These are phyloP conservation scores for Boeremia exigua DNA, from an alignment of 2,329 filamentous ascomycete species.

Conservation along the genomic window DNA sequence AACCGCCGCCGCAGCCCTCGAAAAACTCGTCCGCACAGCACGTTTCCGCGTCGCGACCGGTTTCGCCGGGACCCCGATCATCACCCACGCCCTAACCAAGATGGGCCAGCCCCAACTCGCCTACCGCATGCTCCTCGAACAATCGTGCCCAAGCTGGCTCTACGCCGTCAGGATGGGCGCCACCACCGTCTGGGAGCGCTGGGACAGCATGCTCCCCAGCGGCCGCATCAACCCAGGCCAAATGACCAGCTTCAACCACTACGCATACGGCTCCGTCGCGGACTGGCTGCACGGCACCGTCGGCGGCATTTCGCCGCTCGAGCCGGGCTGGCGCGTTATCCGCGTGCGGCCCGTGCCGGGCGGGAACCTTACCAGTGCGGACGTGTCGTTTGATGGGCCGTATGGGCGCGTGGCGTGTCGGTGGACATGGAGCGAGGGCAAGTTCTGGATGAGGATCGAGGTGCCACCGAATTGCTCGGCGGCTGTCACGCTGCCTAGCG, in stretches of 20 bases:
- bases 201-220: conserved; percentile 56
- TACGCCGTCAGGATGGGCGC: conserved; percentile 43
- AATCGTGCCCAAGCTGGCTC: conserved; percentile 54
- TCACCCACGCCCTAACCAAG: background rate
- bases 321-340: background rate
- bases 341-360: background rate
- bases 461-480: background rate
- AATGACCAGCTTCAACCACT: conserved; percentile 50
- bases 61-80: background rate
- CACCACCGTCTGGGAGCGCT: conserved; percentile 59
- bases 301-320: background rate
- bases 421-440: background rate
- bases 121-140: conserved; percentile 46
- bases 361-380: background rate
- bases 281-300: background rate
- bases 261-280: background rate
- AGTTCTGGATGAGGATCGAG: background rate
- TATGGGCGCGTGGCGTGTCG: background rate
- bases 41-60: background rate
- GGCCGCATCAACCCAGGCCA: conserved; percentile 53
- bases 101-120: conserved; percentile 18
- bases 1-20: background rate
- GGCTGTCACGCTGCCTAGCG: background rate
- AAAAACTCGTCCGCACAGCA: background rate
- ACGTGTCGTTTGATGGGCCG: background rate